These are phyloP conservation scores for Anastatica hierochuntica DNA, from an alignment of 345 rosid species.

Conservation along the genomic window DNA sequence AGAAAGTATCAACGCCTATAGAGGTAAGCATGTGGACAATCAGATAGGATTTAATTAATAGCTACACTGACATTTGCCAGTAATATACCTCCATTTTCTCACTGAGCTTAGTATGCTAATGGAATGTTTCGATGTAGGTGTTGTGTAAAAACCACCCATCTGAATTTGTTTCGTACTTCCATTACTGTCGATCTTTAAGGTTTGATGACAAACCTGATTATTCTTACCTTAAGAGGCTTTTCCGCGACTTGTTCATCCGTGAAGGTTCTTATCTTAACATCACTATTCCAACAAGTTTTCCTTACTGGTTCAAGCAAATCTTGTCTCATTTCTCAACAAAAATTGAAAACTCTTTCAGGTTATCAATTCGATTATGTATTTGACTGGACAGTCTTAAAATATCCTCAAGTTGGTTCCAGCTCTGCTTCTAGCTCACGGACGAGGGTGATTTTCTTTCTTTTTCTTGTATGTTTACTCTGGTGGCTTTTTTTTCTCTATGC, in stretches of 20 bases:
- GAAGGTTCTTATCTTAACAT: conserved; percentile 38
- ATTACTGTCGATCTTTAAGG: conserved; percentile 61
- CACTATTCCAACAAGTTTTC: background rate
- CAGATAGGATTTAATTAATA: too few relatives aligned
- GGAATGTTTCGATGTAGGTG: conserved; percentile 28
- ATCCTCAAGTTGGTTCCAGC: conserved; percentile 57
- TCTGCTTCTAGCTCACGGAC: conserved; percentile 54
- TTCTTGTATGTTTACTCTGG: too few relatives aligned
- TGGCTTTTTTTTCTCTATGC: background rate
- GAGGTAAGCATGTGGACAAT: conserved; percentile 34
- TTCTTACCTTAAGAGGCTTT: conserved; percentile 76
- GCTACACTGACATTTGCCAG: background rate
- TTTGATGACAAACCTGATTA: conserved; percentile 83
- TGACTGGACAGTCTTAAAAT: conserved; percentile 69
- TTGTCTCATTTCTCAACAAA: background rate
- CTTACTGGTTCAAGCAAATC: background rate
- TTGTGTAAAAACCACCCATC: conserved; percentile 60
- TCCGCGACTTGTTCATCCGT: conserved; percentile 71
- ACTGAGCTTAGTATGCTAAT: background rate
- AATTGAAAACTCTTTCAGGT: conserved; percentile 21
- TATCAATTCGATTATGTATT: conserved; percentile 69
- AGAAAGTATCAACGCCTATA: conserved; percentile 66
- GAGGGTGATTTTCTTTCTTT: conserved; percentile 24
- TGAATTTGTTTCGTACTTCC: conserved; percentile 67
- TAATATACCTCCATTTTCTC: background rate